Percentiles rank a stretch among this genome's conserved stretches.
These are phyloP conservation scores for Diutina rugosa DNA, from an alignment of 1,139 yeast species.

Conservation along the genomic window DNA sequence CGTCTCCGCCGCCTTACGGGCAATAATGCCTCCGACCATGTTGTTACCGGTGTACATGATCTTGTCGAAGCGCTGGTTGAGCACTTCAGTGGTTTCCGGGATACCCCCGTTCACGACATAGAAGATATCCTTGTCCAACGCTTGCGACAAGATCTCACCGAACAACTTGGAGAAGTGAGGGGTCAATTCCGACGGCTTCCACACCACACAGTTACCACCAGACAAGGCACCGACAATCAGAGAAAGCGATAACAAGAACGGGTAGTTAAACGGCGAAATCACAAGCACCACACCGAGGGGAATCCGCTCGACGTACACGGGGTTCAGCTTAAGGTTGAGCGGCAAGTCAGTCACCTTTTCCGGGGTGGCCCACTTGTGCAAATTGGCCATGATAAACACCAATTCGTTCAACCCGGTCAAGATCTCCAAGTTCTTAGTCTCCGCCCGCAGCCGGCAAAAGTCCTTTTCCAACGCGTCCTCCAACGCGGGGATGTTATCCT, in stretches of 20 bases:
- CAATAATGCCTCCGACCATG: conserved; percentile 63
- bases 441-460: conserved; percentile 50
- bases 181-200: conserved; percentile 70
- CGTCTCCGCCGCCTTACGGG: conserved; percentile 70
- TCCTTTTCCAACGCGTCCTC: conserved; percentile 52
- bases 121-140: conserved; percentile 43
- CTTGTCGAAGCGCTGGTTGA: conserved; percentile 63
- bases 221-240: conserved; percentile 78
- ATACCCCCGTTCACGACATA: conserved; percentile 64
- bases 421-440: conserved; percentile 49
- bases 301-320: conserved; percentile 43
- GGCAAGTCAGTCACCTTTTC: conserved; percentile 33
- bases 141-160: conserved; percentile 38
- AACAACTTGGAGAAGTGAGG: conserved; percentile 50
- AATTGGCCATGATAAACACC: conserved; percentile 41
- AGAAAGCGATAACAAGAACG: conserved; percentile 47
- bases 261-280: conserved; percentile 83
- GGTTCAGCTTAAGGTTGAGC: conserved; percentile 29
- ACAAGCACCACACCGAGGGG: conserved; percentile 72
- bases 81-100: conserved; percentile 50
- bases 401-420: conserved; percentile 41
- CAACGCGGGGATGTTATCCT: conserved; percentile 45
- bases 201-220: conserved; percentile 72
- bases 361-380: conserved; percentile 53
- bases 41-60: conserved; percentile 82